Evolutionary conservation across 2,329 filamentous ascomycete genomes (phyloP).

Genomic region (Grosmannia serpens): DNA sequence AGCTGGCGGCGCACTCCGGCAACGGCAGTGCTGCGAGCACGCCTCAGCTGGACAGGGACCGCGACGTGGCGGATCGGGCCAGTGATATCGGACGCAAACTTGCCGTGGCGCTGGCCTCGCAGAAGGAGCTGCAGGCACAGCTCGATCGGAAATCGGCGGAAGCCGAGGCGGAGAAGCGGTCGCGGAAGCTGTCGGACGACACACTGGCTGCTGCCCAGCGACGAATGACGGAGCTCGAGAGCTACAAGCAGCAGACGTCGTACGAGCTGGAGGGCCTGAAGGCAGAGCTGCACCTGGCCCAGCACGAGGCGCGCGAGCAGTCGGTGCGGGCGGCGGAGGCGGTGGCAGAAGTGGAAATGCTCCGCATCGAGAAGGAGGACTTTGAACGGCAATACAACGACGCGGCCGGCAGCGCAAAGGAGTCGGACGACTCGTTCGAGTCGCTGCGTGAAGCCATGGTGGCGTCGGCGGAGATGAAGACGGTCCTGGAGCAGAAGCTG

Average conservation of each 20-base stretch:
- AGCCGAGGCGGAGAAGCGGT: slow-evolving; percentile 67
- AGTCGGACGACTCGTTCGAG: slow-evolving; percentile 59
- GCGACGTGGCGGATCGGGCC: slow-evolving; percentile 53
- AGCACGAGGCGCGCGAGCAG: slow-evolving; percentile 71
- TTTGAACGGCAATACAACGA: slow-evolving; percentile 58
- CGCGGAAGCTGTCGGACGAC: slow-evolving; percentile 78
- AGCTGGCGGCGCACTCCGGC: slow-evolving; percentile 64
- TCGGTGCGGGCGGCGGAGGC: slow-evolving; percentile 68
- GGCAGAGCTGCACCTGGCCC: slow-evolving; percentile 69
- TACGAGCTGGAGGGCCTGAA: slow-evolving; percentile 78
- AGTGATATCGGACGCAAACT: slow-evolving; percentile 72
- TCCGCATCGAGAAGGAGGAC: slow-evolving; percentile 81
- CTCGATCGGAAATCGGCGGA: slow-evolving; percentile 59
- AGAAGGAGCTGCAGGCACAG: slow-evolving; percentile 70
- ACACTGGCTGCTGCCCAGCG: slow-evolving; percentile 72
- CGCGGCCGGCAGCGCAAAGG: slow-evolving; percentile 52
- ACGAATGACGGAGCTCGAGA: slow-evolving; percentile 73
- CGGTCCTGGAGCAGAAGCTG: slow-evolving; percentile 67
- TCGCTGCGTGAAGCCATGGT: slow-evolving; percentile 67
- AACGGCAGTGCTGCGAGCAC: slow-evolving; percentile 48
- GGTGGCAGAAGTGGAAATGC: slow-evolving; percentile 57
- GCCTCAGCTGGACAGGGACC: slow-evolving; percentile 46
- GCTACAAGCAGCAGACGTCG: slow-evolving; percentile 70
- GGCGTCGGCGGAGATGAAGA: slow-evolving; percentile 66
- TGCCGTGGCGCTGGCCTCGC: slow-evolving; percentile 65